Percentiles rank a stretch among this genome's conserved stretches.
These are phyloP conservation scores for Calonectria henricotiae DNA, from an alignment of 2,329 filamentous ascomycete genomes.

Conservation along the genomic window DNA sequence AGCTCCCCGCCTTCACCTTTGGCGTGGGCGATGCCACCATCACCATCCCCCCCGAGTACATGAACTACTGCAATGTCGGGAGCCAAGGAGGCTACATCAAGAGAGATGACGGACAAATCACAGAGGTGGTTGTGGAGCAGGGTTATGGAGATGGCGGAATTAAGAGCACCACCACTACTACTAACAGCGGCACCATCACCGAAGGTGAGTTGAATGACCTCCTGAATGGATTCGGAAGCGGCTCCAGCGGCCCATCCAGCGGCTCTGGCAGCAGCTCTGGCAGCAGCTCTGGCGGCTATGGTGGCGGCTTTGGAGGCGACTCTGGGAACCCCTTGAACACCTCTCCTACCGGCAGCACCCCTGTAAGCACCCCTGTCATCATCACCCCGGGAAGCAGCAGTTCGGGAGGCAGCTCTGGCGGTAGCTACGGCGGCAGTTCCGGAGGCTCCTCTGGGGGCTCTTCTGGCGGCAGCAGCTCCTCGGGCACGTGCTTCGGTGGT, in stretches of 20 bases:
- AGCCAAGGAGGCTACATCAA: conserved; percentile 49
- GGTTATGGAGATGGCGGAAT: not conserved
- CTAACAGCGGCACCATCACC: not conserved
- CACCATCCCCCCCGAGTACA: conserved; percentile 69
- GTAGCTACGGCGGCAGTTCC: not conserved
- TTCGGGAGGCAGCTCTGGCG: not conserved
- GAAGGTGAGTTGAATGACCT: not conserved
- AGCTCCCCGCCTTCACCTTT: conserved; percentile 67
- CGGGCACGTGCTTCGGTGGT: conserved; percentile 74
- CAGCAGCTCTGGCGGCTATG: not conserved
- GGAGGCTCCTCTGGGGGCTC: conserved; percentile 45
- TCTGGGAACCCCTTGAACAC: conserved; percentile 1
- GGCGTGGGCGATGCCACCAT: conserved; percentile 73
- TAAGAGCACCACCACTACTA: not conserved
- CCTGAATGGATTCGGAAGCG: not conserved
- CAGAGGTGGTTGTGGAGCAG: conserved; percentile 1
- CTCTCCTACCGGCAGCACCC: not conserved
- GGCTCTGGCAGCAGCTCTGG: not conserved
- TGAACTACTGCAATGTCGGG: conserved; percentile 66
- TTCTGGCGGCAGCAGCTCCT: not conserved
- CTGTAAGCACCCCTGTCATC: conserved; percentile 7
- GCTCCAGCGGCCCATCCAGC: not conserved
- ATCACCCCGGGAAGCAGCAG: not conserved
- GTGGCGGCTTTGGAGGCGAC: conserved; percentile 13
- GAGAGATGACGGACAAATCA: not conserved